A percentile compares a stretch with the other conserved stretches of the same genome.
Evolutionary conservation across 192 early-diverging fungal genomes (phyloP).

Genomic region (Umbelopsis sp.): DNA sequence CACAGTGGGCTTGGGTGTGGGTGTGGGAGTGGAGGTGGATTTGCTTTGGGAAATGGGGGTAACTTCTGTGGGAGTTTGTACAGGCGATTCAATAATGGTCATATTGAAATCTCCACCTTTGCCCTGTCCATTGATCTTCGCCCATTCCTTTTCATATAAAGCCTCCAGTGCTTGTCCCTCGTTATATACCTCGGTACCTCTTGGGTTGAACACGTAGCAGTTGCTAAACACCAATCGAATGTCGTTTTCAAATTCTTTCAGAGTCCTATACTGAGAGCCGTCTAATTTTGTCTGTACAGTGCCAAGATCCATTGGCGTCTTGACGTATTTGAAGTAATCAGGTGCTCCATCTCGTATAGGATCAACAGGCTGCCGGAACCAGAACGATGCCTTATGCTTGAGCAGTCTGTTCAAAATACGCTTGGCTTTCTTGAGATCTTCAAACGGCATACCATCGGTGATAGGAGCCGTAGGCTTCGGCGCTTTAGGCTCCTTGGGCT

Average conservation of each 20-base stretch:
- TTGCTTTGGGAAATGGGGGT: neutral
- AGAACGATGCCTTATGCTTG: constrained; percentile 52
- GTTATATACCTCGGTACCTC: constrained; percentile 59
- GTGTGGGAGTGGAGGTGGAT: neutral
- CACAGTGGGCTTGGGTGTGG: neutral
- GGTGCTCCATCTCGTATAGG: constrained; percentile 53
- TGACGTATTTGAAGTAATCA: constrained; percentile 59
- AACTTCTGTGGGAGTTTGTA: constrained; percentile 6
- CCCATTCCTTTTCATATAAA: constrained; percentile 53
- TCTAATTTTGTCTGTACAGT: constrained; percentile 47
- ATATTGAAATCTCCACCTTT: constrained; percentile 40
- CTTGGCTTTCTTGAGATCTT: constrained; percentile 37
- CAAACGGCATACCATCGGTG: constrained; percentile 23
- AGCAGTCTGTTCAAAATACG: constrained; percentile 45
- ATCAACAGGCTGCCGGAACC: constrained; percentile 67
- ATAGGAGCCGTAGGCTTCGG: constrained; percentile 14
- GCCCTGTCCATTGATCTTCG: constrained; percentile 31
- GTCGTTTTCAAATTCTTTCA: constrained; percentile 53
- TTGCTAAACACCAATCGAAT: constrained; percentile 57
- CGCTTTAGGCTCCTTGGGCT: neutral
- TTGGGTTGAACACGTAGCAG: constrained; percentile 65
- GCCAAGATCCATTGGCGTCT: constrained; percentile 62
- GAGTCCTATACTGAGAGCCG: constrained; percentile 35
- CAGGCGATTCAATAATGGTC: constrained; percentile 50
- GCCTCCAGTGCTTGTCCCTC: constrained; percentile 57